Conservation (phyloP, 2,329 filamentous ascomycete genomes). For the Monilinia fructicola region DNA sequence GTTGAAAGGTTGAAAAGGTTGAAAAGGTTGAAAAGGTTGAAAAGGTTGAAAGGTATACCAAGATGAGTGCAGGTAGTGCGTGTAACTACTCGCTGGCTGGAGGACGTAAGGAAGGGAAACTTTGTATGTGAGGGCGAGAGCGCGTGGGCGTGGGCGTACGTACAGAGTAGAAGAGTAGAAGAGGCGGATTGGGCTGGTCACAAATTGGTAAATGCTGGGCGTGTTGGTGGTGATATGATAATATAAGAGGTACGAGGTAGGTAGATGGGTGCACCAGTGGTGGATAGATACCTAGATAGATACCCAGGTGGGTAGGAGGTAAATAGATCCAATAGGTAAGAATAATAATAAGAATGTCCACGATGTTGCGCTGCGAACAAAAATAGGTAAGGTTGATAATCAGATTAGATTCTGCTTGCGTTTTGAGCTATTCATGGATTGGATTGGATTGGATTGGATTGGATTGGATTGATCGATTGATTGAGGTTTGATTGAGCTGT, state of each 20-base stretch:
- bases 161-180: background rate
- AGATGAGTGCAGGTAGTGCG: too few relatives aligned
- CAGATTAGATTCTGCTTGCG: background rate
- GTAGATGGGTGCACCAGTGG: too few relatives aligned
- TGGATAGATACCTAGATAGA: too few relatives aligned
- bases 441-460: background rate
- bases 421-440: background rate
- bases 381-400: too few relatives aligned
- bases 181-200: too few relatives aligned
- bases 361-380: background rate
- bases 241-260: too few relatives aligned
- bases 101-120: background rate
- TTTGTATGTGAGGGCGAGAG: slow-evolving; percentile 6
- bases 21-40: too few relatives aligned
- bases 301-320: too few relatives aligned
- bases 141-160: too few relatives aligned
- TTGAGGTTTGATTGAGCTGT: background rate
- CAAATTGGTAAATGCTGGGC: background rate
- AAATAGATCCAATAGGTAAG: too few relatives aligned
- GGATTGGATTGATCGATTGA: background rate
- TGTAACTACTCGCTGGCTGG: background rate
- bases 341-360: too few relatives aligned
- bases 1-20: background rate
- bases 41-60: too few relatives aligned
- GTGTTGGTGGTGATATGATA: background rate